Conservation (phyloP, 495 filamentous ascomycete genomes). For the Talaromyces nanjingensis region DNA sequence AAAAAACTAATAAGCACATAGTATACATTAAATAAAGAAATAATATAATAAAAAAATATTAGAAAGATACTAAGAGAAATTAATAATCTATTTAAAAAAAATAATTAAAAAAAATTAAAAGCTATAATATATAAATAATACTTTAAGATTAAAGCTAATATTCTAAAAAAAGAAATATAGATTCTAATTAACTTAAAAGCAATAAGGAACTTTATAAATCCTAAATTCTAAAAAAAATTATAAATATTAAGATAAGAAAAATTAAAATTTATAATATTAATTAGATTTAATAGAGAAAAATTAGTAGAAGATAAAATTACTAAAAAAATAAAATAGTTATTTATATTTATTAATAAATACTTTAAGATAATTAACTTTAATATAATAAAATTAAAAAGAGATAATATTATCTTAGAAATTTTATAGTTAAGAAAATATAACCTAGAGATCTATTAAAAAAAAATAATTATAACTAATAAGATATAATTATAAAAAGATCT, state of each 20-base stretch:
- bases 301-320: background rate
- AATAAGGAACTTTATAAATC: background rate
- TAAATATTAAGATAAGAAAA: too few species aligned
- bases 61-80: background rate
- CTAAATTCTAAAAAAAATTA: background rate
- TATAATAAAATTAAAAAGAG: conserved; percentile 7
- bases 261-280: too few species aligned
- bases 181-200: background rate
- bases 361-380: conserved; percentile 4
- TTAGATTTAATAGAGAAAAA: background rate
- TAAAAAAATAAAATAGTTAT: conserved; percentile 1
- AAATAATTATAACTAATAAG: too few species aligned
- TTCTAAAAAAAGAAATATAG: background rate
- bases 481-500: too few species aligned
- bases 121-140: background rate
- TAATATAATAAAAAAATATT: background rate
- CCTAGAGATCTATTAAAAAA: conserved; percentile 10
- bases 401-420: conserved; percentile 14
- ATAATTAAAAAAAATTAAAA: background rate
- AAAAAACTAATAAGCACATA: background rate
- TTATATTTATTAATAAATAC: conserved; percentile 4
- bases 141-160: background rate
- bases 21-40: too few species aligned
- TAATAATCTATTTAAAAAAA: too few species aligned
- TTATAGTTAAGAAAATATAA: conserved; percentile 11